phyloP scores from a whole-genome alignment of 805 yeast genomes.

The Metschnikowia baotianmanensis region DNA sequence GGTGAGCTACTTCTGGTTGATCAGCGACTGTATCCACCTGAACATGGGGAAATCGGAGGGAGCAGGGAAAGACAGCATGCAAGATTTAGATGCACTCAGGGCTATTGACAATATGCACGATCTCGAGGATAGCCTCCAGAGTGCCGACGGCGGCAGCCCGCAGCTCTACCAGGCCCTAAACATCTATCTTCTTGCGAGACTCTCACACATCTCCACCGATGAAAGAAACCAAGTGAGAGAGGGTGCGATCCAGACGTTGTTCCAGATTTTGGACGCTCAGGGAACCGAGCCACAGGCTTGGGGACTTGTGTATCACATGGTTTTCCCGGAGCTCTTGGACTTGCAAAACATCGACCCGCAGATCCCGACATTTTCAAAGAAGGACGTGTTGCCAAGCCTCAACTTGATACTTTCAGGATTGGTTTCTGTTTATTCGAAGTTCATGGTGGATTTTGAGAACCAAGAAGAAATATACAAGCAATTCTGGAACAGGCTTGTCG shows the following conservation, averaged over 20 bases:
- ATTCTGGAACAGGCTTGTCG: slow-evolving; percentile 59
- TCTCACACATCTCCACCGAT: slow-evolving; percentile 65
- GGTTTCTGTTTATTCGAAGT: slow-evolving; percentile 56
- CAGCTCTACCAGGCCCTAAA: slow-evolving; percentile 43
- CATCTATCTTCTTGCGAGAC: slow-evolving; percentile 51
- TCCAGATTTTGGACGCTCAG: slow-evolving; percentile 51
- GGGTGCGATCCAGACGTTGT: slow-evolving; percentile 86
- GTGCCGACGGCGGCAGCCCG: slow-evolving; percentile 3
- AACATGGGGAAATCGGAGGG: slow-evolving; percentile 4
- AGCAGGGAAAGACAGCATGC: no score
- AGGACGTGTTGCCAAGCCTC: slow-evolving; percentile 62
- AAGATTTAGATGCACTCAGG: no score
- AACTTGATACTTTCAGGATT: slow-evolving; percentile 63
- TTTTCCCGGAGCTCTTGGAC: slow-evolving; percentile 53
- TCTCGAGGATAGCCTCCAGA: slow-evolving; percentile 10
- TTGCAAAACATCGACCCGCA: slow-evolving; percentile 15
- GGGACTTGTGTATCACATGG: slow-evolving; percentile 63
- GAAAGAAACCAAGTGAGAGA: slow-evolving; percentile 77
- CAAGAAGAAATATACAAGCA: slow-evolving; percentile 17
- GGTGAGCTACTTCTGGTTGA: slow-evolving; percentile 87
- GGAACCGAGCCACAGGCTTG: slow-evolving; percentile 50
- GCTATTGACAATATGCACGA: no score
- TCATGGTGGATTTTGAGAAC: slow-evolving; percentile 38
- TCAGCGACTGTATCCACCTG: slow-evolving; percentile 64
- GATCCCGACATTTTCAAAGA: slow-evolving; percentile 21